Evolutionary conservation across 2,329 filamentous ascomycete genomes (phyloP), one percentile per base, ranked within the genome.

Genomic region (Chrysosporium queenslandicum): DNA sequence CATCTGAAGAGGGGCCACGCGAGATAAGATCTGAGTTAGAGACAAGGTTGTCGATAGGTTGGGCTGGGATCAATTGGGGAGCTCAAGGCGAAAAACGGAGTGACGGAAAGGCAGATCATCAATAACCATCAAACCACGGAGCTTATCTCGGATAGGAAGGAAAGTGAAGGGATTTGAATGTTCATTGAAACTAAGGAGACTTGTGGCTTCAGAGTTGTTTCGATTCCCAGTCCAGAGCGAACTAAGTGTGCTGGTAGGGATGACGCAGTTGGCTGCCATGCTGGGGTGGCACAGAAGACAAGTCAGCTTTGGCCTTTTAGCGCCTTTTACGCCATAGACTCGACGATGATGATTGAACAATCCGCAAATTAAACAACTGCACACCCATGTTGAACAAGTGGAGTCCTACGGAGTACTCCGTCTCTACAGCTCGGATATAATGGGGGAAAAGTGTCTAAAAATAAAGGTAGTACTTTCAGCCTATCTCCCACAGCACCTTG

Each of bases 201-300:
- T n/a, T 45, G 46, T 41, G 39, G 53, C 41, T 41, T 23, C 42
- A 46, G 14, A 45, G 48, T 27, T 42, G 41, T 50, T 46, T 51
- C 45, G 36, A 43, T 20, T 25, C 34, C 40, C 23, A 42, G 40
- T 42, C 40, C 16, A 30, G 16, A 30, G 27, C 5, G 25, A 18
- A 45, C 16, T 45, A 46, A 53, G 47, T 47, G 30, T 48, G 42
- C 53, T 46, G 48, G 49, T 52, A 42, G 41, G 51, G 51, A 59
- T 59, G 57, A 58, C 57, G 56, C 57, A 56, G 46, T 57, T 56
- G 53, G 53, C 52, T 51, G 45, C 27, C 21, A 14, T 32, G 41
- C 52, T 36, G 30, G 30, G 30, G 46, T 41, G 47, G 47, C 47
- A 42, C 47, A 20, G 30, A 45, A 36, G 37, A 51, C 49, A 51